Conservation (phyloP, 352 stramenopile species). For the Pythium diclinum region DNA sequence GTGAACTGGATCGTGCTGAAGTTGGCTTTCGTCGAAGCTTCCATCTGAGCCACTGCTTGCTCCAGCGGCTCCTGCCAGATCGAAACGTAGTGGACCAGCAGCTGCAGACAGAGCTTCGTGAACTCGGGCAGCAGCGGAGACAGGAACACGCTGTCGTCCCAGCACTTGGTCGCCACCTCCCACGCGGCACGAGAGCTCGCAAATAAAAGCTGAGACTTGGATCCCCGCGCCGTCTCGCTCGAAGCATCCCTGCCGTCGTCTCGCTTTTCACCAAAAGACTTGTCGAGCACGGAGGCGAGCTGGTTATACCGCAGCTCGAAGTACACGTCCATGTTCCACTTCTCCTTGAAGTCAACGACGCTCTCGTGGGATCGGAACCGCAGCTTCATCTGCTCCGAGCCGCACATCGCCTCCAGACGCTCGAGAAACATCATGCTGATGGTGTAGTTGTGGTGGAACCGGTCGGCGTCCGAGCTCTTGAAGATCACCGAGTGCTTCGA, state of each 20-base stretch:
- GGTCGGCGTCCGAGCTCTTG: constrained; percentile 66
- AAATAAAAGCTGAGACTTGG: constrained; percentile 36
- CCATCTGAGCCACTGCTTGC: constrained; percentile 41
- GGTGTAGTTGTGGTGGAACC: constrained; percentile 81
- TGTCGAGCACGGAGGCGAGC: constrained; percentile 46
- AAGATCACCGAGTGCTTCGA: constrained; percentile 81
- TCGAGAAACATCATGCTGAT: constrained; percentile 71
- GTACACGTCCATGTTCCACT: constrained; percentile 89
- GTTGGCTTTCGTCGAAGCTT: constrained; percentile 46
- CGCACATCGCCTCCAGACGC: constrained; percentile 59
- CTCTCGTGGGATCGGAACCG: constrained; percentile 72
- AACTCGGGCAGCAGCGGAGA: constrained; percentile 55
- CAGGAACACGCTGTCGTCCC: constrained; percentile 54
- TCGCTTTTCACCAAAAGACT: constrained; percentile 37
- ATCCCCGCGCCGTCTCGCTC: background rate
- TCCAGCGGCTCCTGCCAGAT: constrained; percentile 54
- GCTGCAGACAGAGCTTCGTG: constrained; percentile 67
- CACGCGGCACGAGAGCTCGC: constrained; percentile 51
- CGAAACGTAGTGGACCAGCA: constrained; percentile 57
- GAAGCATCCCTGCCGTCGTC: constrained; percentile 23
- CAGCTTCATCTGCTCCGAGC: constrained; percentile 48
- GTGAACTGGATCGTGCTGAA: constrained; percentile 39
- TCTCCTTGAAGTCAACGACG: constrained; percentile 79
- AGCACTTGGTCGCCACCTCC: constrained; percentile 54
- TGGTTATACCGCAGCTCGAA: constrained; percentile 73